Base-by-base conservation (phyloP, 2,329 filamentous ascomycete species). In the Blumeriella jaapii region DNA sequence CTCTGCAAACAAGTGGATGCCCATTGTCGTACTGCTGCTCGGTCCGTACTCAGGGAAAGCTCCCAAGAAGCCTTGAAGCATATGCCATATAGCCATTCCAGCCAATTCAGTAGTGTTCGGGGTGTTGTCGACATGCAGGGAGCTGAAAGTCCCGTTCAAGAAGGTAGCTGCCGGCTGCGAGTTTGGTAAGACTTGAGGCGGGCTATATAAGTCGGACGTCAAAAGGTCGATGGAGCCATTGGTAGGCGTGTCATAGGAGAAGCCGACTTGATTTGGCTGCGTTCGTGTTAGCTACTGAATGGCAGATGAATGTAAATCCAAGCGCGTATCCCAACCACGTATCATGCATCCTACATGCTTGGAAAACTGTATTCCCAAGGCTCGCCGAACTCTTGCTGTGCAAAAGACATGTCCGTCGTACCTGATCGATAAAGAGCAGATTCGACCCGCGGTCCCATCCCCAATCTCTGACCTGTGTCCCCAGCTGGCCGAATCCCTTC, bases 221-320 rank as follows among this genome's bases (percentile, higher is more conserved):
- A 64, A 44, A 24, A 73, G 56, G 40, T 71, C 58, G 14, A 74
- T 51, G 5, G 75, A 76, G 11, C 69, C 68, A 48, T 83, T 77
- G 6, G 68, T 72, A 6, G 67, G 61, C 16, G 64, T 65, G 50
- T 85, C 82, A 51, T 72, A 76, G 2, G 76, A 81, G 45, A 80
- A 76, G 16, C 74, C 72, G 31, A 83, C 71, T 57, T 83, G 76
- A 42, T 77, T 76, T 15, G 77, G 77, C 69, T 85, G 56, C 56
- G 55, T 35, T 62, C 10, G 34, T 7, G 40, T 53, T 41, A 51
- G 46, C 20, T 19, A 28, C 12, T 20, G 14, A 29, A 15, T 16
- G 10, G 24, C 6, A 5, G n/a, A n/a, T n/a, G 11, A 11, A 15
- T 13, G 14, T 8, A 25, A 27, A 22, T 14, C 26, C 17, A 20